These are phyloP conservation scores for Phaeolepiota aurea DNA, from an alignment of 768 basidiomycete genomes.

Conservation along the genomic window DNA sequence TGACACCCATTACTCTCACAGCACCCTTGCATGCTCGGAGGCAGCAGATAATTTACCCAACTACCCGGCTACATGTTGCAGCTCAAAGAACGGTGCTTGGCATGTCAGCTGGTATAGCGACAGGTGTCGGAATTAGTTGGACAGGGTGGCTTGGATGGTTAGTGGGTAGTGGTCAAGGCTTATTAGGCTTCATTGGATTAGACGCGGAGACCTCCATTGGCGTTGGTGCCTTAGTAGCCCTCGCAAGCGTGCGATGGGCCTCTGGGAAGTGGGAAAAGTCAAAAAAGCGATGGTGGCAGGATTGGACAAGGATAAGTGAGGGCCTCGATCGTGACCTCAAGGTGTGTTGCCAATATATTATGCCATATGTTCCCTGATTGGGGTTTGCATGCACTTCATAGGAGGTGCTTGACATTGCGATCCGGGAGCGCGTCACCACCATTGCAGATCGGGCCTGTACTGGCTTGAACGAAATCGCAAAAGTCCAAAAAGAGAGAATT, in stretches of 20 bases:
- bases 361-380: too few species aligned
- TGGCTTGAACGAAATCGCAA: neutral
- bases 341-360: conserved; percentile 24
- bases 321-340: conserved; percentile 59
- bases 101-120: conserved; percentile 36
- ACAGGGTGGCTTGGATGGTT: conserved; percentile 49
- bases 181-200: conserved; percentile 29
- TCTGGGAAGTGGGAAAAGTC: conserved; percentile 63
- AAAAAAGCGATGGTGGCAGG: conserved; percentile 59
- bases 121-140: conserved; percentile 51
- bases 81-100: conserved; percentile 51
- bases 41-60: conserved; percentile 47
- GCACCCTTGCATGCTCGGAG: conserved; percentile 43
- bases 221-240: conserved; percentile 42
- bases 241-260: conserved; percentile 50
- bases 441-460: neutral
- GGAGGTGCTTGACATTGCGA: neutral
- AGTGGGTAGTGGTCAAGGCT: conserved; percentile 28
- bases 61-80: conserved; percentile 50
- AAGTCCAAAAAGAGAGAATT: neutral
- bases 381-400: too few species aligned
- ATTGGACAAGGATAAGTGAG: conserved; percentile 52
- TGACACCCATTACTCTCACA: conserved; percentile 39
- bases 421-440: neutral
- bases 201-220: conserved; percentile 55